Evolutionary conservation across 805 yeast genomes (phyloP).

Genomic region (Metahyphopichia silvanorum): DNA sequence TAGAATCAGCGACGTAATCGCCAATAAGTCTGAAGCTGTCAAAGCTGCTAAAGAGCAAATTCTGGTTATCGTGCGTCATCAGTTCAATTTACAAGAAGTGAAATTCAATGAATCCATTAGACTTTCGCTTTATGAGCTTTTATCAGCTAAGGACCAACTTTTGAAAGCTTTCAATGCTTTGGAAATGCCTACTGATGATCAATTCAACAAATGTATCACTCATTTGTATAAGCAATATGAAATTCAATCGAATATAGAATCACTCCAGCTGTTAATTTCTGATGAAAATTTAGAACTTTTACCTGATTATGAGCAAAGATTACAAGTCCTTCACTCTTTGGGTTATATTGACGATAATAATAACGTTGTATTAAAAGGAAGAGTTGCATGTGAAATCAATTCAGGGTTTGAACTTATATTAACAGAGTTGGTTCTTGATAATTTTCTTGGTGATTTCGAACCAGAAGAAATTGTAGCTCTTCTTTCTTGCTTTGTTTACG

Average conservation of each 20-base stretch:
- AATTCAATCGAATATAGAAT: conserved; percentile 49
- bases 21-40: conserved; percentile 33
- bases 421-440: conserved; percentile 87
- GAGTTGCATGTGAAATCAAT: conserved; percentile 90
- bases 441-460: conserved; percentile 87
- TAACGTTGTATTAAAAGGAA: conserved; percentile 82
- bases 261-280: conserved; percentile 61
- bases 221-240: conserved; percentile 44
- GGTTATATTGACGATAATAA: conserved; percentile 74
- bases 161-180: conserved; percentile 22
- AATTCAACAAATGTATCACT: conserved; percentile 43
- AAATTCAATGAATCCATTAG: conserved; percentile 33
- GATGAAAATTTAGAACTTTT: conserved; percentile 86
- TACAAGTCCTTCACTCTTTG: conserved; percentile 72
- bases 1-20: conserved; percentile 30
- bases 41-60: conserved; percentile 34
- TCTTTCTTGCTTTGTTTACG: conserved; percentile 88
- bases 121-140: conserved; percentile 32
- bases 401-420: conserved; percentile 88
- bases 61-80: conserved; percentile 29
- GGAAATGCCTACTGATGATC: conserved; percentile 31
- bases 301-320: conserved; percentile 91
- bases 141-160: conserved; percentile 34
- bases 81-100: conserved; percentile 42
- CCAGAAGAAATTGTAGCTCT: conserved; percentile 97